Conservation (phyloP, 495 filamentous ascomycete genomes). For the Neurospora sp. region DNA sequence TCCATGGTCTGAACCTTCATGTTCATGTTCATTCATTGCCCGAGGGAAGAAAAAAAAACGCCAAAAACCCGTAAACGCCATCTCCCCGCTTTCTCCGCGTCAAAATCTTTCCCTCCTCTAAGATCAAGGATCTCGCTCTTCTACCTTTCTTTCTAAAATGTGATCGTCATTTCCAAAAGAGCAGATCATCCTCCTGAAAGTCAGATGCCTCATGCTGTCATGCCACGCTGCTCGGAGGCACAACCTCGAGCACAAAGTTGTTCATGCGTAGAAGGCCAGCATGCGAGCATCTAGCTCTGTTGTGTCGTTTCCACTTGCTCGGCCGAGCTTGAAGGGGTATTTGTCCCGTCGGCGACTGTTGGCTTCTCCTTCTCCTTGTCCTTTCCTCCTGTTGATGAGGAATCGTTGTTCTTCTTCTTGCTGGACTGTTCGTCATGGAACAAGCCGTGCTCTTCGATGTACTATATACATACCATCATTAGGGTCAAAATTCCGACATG, state of each 20-base stretch:
- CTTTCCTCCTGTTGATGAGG: constrained; percentile 17
- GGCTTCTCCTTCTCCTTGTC: constrained; percentile 23
- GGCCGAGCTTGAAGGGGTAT: background rate
- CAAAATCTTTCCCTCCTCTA: background rate
- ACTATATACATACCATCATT: constrained; percentile 50
- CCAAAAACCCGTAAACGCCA: background rate
- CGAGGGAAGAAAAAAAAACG: background rate
- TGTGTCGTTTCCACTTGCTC: background rate
- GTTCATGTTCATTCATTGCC: background rate
- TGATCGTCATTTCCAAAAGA: background rate
- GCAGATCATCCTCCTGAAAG: background rate
- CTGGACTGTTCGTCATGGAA: constrained; percentile 52
- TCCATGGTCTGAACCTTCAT: background rate
- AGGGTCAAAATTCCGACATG: constrained; percentile 29
- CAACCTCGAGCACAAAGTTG: background rate
- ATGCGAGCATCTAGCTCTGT: background rate
- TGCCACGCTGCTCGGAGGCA: background rate
- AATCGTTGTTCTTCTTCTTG: constrained; percentile 22
- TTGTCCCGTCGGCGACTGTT: background rate
- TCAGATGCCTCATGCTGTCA: background rate
- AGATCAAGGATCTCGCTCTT: background rate
- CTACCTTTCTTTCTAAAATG: background rate
- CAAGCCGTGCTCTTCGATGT: constrained; percentile 65
- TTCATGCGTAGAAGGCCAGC: background rate
- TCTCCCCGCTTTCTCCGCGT: background rate